Evolutionary conservation across 306 rosid species (phyloP).

Genomic region (Fragaria iinumae): DNA sequence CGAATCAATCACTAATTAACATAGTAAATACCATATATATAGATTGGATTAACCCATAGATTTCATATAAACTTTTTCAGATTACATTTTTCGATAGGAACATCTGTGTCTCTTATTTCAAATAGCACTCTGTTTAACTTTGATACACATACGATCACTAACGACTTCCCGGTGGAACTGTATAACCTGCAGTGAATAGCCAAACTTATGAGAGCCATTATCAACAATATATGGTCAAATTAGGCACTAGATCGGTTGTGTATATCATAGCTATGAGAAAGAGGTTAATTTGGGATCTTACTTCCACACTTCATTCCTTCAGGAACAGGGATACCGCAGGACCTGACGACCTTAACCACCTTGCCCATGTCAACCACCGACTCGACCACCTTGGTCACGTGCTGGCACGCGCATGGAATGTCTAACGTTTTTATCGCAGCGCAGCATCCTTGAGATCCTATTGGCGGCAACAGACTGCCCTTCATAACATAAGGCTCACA

Average conservation of each 20-base stretch:
- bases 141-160: background rate
- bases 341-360: conserved; percentile 11
- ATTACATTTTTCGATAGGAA: no score
- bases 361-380: conserved; percentile 22
- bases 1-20: no score
- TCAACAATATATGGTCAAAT: background rate
- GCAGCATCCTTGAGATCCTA: conserved; percentile 27
- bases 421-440: conserved; percentile 9
- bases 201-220: conserved; percentile 3
- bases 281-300: background rate
- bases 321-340: conserved; percentile 18
- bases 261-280: background rate
- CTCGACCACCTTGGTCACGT: conserved; percentile 19
- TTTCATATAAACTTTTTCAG: no score
- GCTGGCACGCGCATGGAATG: conserved; percentile 22
- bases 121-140: background rate
- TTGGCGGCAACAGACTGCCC: background rate
- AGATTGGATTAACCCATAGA: no score
- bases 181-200: background rate
- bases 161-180: background rate
- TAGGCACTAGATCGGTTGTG: background rate
- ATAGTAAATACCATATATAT: no score
- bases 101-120: background rate
- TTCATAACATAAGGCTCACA: conserved; percentile 22
- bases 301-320: conserved; percentile 33